These are phyloP conservation scores for Sphaerosporella brunnea DNA, from an alignment of 495 filamentous ascomycete species.

Conservation along the genomic window DNA sequence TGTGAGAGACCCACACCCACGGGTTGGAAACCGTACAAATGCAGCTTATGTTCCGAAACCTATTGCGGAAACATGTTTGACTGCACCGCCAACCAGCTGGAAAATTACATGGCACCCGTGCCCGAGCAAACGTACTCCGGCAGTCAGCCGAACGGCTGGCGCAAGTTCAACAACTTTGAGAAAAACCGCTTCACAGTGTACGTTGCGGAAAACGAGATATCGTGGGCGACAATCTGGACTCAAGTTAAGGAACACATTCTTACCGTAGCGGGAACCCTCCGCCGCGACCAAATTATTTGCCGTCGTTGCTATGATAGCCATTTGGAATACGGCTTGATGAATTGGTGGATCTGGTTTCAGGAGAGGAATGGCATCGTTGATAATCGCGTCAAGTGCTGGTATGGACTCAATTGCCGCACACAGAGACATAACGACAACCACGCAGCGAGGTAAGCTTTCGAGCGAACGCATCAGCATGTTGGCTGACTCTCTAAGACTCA, in stretches of 20 bases:
- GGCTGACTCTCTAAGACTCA: neutral
- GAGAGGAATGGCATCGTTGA: conserved; percentile 9
- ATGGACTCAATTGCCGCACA: conserved; percentile 11
- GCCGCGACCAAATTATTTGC: conserved; percentile 7
- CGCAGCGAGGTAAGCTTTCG: neutral
- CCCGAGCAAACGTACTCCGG: neutral
- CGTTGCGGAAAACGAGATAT: neutral
- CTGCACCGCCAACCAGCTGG: conserved; percentile 1
- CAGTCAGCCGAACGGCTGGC: neutral
- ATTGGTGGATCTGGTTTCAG: conserved; percentile 18
- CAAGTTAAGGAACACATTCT: conserved; percentile 7
- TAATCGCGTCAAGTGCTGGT: conserved; percentile 15
- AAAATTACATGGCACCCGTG: neutral
- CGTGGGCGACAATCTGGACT: conserved; percentile 1
- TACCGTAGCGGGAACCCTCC: neutral
- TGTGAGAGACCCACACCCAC: conserved; percentile 11
- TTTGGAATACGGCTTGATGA: conserved; percentile 1
- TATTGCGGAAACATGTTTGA: conserved; percentile 12
- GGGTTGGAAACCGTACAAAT: conserved; percentile 15
- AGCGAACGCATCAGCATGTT: neutral
- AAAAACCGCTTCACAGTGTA: conserved; percentile 1
- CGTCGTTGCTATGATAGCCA: neutral
- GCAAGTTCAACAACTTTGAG: conserved; percentile 3
- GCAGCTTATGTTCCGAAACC: conserved; percentile 6
- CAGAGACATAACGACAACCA: neutral